These are phyloP conservation scores for Cenchrus fungigraminus DNA, from an alignment of 176 grass and related monocot species.

Conservation along the genomic window DNA sequence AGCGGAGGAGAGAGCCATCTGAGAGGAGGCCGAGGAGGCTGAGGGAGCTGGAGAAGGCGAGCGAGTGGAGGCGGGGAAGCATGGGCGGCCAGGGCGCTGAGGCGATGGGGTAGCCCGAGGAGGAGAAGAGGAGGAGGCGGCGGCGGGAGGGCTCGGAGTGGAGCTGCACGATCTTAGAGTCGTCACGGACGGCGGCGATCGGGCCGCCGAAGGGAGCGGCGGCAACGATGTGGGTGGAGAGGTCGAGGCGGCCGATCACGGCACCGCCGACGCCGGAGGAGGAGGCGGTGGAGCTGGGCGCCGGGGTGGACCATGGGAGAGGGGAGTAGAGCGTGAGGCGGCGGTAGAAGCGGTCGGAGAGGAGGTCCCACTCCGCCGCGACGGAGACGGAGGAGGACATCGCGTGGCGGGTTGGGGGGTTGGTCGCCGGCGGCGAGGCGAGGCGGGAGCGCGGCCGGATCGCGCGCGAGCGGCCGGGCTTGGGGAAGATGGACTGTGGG, in stretches of 20 bases:
- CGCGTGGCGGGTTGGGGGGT: background rate
- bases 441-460: conserved; percentile 35
- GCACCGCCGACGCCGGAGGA: conserved; percentile 57
- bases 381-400: conserved; percentile 89
- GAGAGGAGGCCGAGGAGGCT: conserved; percentile 76
- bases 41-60: conserved; percentile 84
- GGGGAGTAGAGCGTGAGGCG: conserved; percentile 60
- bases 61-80: conserved; percentile 76
- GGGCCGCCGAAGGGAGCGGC: conserved; percentile 83
- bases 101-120: conserved; percentile 63
- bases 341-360: conserved; percentile 88
- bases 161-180: conserved; percentile 98
- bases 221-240: conserved; percentile 78
- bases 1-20: conserved; percentile 84
- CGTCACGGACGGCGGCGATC: conserved; percentile 91
- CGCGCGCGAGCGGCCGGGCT: conserved; percentile 13
- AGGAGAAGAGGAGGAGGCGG: conserved; percentile 86
- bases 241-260: conserved; percentile 72
- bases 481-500: conserved; percentile 7
- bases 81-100: conserved; percentile 80
- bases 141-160: conserved; percentile 89
- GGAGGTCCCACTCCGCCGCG: conserved; percentile 95
- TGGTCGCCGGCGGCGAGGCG: conserved; percentile 35
- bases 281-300: conserved; percentile 15
- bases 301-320: conserved; percentile 53